These are phyloP conservation scores for Magnaporthiopsis incrustans DNA, from an alignment of 2,329 filamentous ascomycete species.

Conservation along the genomic window DNA sequence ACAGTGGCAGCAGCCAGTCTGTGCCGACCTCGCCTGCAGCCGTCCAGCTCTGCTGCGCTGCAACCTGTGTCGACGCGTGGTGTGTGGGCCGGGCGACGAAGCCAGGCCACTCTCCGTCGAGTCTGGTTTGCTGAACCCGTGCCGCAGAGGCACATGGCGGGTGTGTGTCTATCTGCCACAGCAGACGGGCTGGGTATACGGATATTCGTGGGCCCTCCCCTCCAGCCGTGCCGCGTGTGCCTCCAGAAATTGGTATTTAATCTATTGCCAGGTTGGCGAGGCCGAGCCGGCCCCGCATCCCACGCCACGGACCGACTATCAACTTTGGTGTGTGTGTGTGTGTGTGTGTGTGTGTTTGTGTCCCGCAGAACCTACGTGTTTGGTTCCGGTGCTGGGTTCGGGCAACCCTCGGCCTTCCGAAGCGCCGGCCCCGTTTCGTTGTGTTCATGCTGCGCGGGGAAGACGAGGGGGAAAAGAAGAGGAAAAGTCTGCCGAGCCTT, in stretches of 20 bases:
- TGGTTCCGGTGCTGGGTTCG: background rate
- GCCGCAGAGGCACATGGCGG: background rate
- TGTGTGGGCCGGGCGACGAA: too few relatives aligned
- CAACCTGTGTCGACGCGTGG: too few relatives aligned
- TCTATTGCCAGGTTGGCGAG: background rate
- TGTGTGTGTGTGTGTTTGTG: too few relatives aligned
- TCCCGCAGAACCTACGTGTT: background rate
- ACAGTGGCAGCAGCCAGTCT: background rate
- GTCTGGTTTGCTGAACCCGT: too few relatives aligned
- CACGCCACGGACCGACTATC: background rate
- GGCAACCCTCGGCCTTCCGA: background rate
- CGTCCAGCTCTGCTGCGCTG: too few relatives aligned
- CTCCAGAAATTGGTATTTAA: background rate
- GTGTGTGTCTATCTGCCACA: background rate
- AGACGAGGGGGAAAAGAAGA: background rate
- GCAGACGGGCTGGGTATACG: background rate
- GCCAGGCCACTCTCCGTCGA: too few relatives aligned
- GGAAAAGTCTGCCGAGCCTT: background rate
- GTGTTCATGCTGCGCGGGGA: background rate
- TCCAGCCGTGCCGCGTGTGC: background rate
- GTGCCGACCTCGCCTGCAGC: background rate
- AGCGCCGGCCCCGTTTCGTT: background rate
- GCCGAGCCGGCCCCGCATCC: background rate
- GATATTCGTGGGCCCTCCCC: background rate
- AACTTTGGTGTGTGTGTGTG: background rate